Conservation (phyloP, 2,329 filamentous ascomycete species). For the Anthostomella pinea region DNA sequence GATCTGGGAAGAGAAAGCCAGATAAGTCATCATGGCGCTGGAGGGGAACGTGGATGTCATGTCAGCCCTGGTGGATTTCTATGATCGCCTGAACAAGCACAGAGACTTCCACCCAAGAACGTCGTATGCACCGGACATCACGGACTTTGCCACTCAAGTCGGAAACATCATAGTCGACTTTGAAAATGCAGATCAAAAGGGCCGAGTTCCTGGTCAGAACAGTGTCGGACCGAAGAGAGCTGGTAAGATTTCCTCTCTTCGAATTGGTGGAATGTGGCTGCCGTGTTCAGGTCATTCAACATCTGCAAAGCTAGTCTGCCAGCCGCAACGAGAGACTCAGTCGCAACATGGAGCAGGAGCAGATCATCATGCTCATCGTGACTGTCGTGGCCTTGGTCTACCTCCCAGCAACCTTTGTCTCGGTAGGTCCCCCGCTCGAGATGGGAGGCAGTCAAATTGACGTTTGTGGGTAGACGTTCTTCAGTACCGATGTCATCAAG, state of each 20-base stretch:
- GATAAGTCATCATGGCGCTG: constrained; percentile 35
- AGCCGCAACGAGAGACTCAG: constrained; percentile 26
- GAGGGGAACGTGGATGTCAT: constrained; percentile 39
- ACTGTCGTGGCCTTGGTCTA: constrained; percentile 27
- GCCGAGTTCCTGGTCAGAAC: constrained; percentile 33
- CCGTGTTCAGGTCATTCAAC: constrained; percentile 31
- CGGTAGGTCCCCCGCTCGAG: constrained; percentile 5
- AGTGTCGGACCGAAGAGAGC: constrained; percentile 34
- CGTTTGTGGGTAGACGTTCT: constrained; percentile 13
- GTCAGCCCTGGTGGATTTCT: constrained; percentile 28
- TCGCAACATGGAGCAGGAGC: constrained; percentile 18
- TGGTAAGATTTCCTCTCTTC: constrained; percentile 22
- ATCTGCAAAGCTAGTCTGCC: constrained; percentile 32
- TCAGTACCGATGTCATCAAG: constrained; percentile 18
- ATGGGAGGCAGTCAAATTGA: constrained; percentile 3
- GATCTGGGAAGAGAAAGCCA: constrained; percentile 36
- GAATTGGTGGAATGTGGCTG: background rate
- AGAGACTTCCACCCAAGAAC: constrained; percentile 21
- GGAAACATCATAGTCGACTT: constrained; percentile 34
- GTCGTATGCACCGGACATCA: constrained; percentile 23
- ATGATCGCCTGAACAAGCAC: constrained; percentile 21
- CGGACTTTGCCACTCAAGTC: constrained; percentile 28
- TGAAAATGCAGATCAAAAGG: constrained; percentile 35
- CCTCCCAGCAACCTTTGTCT: constrained; percentile 22
- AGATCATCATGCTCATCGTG: constrained; percentile 25